Percentiles rank a stretch among this genome's conserved stretches.
Conservation (phyloP, 306 rosid species). For the Quercus dentata region DNA sequence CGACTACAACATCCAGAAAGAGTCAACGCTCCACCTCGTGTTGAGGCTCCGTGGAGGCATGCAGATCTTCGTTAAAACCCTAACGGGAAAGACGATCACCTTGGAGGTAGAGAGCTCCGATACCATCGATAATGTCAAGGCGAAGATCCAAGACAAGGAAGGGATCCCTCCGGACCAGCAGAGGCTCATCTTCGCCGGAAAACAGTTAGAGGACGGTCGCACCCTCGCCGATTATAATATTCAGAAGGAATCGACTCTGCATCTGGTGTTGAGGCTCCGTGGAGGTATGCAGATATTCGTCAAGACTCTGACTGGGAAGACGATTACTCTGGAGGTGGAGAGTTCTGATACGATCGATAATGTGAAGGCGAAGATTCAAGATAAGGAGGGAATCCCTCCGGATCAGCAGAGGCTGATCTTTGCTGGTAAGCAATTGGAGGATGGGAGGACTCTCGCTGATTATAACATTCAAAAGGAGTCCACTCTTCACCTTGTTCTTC, state of each 20-base stretch:
- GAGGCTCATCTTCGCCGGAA: no score
- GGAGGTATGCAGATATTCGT: constrained; percentile 30
- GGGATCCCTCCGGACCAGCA: no score
- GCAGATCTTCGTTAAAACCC: no score
- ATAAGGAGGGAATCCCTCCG: constrained; percentile 20
- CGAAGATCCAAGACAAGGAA: no score
- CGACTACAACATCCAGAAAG: constrained; percentile 53
- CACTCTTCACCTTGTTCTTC: constrained; percentile 38
- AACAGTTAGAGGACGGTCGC: constrained; percentile 10
- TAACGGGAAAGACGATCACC: no score
- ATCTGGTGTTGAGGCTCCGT: constrained; percentile 18
- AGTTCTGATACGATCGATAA: constrained; percentile 16
- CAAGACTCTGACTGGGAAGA: constrained; percentile 23
- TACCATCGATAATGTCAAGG: no score
- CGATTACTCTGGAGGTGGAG: constrained; percentile 25
- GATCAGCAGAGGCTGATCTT: constrained; percentile 23
- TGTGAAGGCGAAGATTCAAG: constrained; percentile 25
- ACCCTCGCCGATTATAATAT: constrained; percentile 53
- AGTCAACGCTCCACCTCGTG: constrained; percentile 34
- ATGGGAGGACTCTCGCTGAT: constrained; percentile 22
- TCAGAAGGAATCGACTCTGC: constrained; percentile 47
- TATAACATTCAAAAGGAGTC: constrained; percentile 26
- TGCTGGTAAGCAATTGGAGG: constrained; percentile 23
- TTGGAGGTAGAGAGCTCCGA: no score
- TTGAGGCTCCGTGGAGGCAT: constrained; percentile 18